Evolutionary conservation across 257 asterid species (phyloP), one percentile per base, ranked within the genome.

Genomic region (Solanum sejunctum): DNA sequence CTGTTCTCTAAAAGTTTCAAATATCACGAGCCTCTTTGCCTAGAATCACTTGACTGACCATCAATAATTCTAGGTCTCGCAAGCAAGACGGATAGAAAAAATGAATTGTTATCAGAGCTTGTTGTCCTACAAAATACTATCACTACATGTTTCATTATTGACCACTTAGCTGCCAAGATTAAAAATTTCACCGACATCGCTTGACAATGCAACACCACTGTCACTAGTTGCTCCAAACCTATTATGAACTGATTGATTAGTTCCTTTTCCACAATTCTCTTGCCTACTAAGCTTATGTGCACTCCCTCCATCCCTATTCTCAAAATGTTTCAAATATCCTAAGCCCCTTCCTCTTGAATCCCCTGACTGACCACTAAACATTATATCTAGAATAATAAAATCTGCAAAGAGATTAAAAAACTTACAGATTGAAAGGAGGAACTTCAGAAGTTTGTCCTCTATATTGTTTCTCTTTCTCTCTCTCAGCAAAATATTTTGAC

Each of bases 171-270:
- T 89, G 20, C 89, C 92, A 84, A 90, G 81, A 32, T 88, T 91
- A 82, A 89, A 88, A 85, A 86, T 89, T 64, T 92, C 92, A 55
- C 89, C 92, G 52, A 91, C 91, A 81, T 89, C 91, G 86, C 88
- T 92, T 23, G 93, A 81, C 86, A 95, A 89, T 23, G 95, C 93
- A 83, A 93, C 93, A 80, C 90, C 91, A 39, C 97, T 97, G 81
- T 95, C 98, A 47, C 97, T 94, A 69, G 93, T 86, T 1, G 99
- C 98, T 89, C 98, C 91, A 78, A 95, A 97, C 16, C 97, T 91
- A 87, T 98, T 10, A 79, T 95, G 98, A 26, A 96, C 98, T 2
- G 99, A 96, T 20, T 36, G 39, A 36, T 36, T 36, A 36, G 39
- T 36, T 36, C 39, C 39, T 36, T 36, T 36, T 36, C 39, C 28